A percentile compares a stretch with the other conserved stretches of the same genome.
phyloP scores from a whole-genome alignment of 345 rosid genomes.

The Boechera stricta region DNA sequence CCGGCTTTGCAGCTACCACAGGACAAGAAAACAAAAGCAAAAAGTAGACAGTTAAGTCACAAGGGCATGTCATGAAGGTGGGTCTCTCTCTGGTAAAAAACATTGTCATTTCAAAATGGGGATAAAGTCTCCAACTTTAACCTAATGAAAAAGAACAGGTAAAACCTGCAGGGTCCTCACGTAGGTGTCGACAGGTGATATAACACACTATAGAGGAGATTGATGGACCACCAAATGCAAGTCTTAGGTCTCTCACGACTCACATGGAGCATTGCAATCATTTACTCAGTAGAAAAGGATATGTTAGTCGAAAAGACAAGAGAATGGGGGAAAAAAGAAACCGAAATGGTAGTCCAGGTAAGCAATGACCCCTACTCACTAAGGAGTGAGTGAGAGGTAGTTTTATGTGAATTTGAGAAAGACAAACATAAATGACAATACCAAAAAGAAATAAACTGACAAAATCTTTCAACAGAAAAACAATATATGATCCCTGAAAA shows the following conservation, averaged over 20 bases:
- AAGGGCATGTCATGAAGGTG: conserved; percentile 18
- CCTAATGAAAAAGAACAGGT: conserved; percentile 23
- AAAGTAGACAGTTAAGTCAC: background rate
- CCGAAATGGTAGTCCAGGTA: background rate
- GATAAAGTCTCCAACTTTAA: conserved; percentile 27
- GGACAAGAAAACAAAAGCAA: conserved; percentile 19
- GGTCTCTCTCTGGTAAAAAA: background rate
- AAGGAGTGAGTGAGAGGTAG: conserved; percentile 14
- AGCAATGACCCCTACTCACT: conserved; percentile 24
- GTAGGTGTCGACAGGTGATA: conserved; percentile 29
- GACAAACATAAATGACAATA: conserved; percentile 16
- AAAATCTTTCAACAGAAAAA: background rate
- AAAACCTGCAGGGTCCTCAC: conserved; percentile 34
- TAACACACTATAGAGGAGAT: conserved; percentile 12
- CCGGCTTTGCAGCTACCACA: background rate
- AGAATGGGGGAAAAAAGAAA: background rate
- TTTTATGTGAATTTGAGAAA: conserved; percentile 14
- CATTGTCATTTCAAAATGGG: background rate
- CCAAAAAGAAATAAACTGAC: background rate
- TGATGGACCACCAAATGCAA: conserved; percentile 37
- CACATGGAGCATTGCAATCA: conserved; percentile 25
- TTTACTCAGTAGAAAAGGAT: conserved; percentile 8
- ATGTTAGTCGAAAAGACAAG: conserved; percentile 8
- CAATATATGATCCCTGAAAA: background rate
- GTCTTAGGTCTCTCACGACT: conserved; percentile 17